A percentile compares a stretch with the other conserved stretches of the same genome.
Evolutionary conservation across 179 eudicot genomes (phyloP).

Genomic region (Beta macrorhiza): DNA sequence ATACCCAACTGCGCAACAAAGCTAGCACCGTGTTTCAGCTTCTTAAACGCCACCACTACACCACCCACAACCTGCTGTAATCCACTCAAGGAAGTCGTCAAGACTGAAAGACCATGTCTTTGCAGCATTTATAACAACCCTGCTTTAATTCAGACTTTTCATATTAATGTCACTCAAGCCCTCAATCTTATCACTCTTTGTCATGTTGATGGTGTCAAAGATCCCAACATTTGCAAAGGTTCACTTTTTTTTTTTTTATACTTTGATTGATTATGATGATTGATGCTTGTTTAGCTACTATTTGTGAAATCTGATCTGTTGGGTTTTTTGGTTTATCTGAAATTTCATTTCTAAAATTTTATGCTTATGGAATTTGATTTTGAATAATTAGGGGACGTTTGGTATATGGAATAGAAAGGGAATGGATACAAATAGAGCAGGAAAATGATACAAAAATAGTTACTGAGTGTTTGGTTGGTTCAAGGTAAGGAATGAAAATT

Average conservation of each 20-base stretch:
- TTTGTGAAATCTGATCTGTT: not conserved
- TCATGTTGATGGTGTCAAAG: conserved; percentile 18
- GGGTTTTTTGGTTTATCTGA: no score
- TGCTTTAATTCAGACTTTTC: conserved; percentile 17
- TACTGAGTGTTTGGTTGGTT: no score
- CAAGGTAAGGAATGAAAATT: no score
- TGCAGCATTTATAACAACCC: conserved; percentile 39
- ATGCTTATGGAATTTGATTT: no score
- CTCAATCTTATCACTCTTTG: conserved; percentile 35
- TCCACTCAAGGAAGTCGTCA: conserved; percentile 32
- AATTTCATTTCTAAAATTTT: no score
- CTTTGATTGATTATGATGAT: not conserved
- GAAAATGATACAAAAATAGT: no score
- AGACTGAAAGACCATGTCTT: conserved; percentile 34
- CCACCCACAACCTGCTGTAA: conserved; percentile 39
- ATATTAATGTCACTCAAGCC: conserved; percentile 41
- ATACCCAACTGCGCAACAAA: conserved; percentile 27
- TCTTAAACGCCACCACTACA: conserved; percentile 33
- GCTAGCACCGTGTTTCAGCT: conserved; percentile 24
- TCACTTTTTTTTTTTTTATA: not conserved
- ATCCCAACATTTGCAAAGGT: conserved; percentile 31
- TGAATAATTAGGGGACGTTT: no score
- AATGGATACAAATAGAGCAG: no score
- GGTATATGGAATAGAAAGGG: no score
- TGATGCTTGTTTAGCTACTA: not conserved